Conservation (phyloP, 1,284 basidiomycete genomes). For the Cutaneotrichosporon spelunceum region DNA sequence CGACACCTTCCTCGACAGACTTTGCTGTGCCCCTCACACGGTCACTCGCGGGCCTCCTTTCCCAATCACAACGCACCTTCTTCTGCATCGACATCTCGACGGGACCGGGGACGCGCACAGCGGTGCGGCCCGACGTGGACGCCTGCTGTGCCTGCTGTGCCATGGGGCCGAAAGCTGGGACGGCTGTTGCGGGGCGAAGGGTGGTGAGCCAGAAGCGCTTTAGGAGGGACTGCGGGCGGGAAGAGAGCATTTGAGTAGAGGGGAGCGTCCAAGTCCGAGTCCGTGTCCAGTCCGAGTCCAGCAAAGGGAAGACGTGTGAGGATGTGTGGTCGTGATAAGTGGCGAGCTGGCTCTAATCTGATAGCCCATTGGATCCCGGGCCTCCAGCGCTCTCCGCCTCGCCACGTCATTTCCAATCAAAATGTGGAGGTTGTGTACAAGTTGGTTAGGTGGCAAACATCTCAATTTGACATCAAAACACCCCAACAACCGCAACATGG, state of each 20-base stretch:
- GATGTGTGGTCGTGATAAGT: no score
- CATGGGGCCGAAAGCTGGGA: neutral
- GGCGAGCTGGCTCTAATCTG: constrained; percentile 7
- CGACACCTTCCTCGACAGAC: neutral
- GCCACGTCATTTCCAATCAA: constrained; percentile 8
- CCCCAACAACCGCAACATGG: constrained; percentile 9
- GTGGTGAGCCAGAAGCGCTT: constrained; percentile 27
- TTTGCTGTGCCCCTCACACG: neutral
- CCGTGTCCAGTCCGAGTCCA: neutral
- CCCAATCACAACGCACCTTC: constrained; percentile 36
- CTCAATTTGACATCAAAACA: neutral
- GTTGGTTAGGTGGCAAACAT: constrained; percentile 15
- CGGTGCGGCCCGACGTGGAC: constrained; percentile 18
- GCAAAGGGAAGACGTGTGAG: no score
- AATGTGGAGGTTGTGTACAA: neutral
- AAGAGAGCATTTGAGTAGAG: constrained; percentile 20
- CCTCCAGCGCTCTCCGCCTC: neutral
- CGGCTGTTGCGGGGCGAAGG: constrained; percentile 17
- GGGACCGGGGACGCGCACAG: constrained; percentile 45
- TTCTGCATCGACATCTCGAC: constrained; percentile 47
- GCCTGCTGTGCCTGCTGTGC: constrained; percentile 7
- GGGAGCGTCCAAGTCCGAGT: neutral
- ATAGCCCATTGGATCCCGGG: constrained; percentile 4
- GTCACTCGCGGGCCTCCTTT: neutral
- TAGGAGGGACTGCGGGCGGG: constrained; percentile 26